Evolutionary conservation across 768 basidiomycete genomes (phyloP), one percentile per base, ranked within the genome.

Genomic region (Leccinum ochraceum): DNA sequence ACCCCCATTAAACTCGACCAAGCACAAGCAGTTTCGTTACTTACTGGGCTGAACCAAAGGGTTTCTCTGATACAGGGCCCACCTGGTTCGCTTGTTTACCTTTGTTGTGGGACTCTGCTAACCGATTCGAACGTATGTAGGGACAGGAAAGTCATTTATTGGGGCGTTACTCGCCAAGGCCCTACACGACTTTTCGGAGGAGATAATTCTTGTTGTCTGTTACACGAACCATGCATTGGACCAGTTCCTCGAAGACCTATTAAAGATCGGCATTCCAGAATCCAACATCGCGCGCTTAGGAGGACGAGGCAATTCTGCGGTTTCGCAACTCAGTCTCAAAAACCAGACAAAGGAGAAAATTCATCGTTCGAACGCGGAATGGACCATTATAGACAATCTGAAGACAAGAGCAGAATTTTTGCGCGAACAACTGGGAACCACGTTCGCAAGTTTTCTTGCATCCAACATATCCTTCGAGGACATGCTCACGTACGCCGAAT

Each of bases 181-280:
- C 6, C 68, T 88, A 4, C 80, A 88, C 53, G 79, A 83, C 24
- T 71, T 71, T 58, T 80, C 81, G 0, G 36, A 65, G 0, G 73
- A 77, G 48, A 83, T 69, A 1, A 86, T 89, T 20, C 79, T 89
- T 10, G 86, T 89, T 1, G 83, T 87, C 42, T 88, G 87, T 63
- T 89, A 82, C 61, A 90, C 88, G 0, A 89, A 90, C 61, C 88
- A 90, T 59, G 88, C 88, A 0, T 78, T 90, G 0, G 88, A 89
- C 65, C 83, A 88, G 60, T 85, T 90, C 56, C 76, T 90, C 1
- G 81, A 83, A 56, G 82, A 85, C 59, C 77, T 90, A 1, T 66
- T 90, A 3, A 77, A 83, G 49, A 83, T 85, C 36, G 86, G 84
- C 1, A 86, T 90, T 6, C 83, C 86, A 0, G 53, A 58, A 0